Evolutionary conservation across 768 basidiomycete species (phyloP).

Genomic region (Trichaptum fuscoviolaceum): DNA sequence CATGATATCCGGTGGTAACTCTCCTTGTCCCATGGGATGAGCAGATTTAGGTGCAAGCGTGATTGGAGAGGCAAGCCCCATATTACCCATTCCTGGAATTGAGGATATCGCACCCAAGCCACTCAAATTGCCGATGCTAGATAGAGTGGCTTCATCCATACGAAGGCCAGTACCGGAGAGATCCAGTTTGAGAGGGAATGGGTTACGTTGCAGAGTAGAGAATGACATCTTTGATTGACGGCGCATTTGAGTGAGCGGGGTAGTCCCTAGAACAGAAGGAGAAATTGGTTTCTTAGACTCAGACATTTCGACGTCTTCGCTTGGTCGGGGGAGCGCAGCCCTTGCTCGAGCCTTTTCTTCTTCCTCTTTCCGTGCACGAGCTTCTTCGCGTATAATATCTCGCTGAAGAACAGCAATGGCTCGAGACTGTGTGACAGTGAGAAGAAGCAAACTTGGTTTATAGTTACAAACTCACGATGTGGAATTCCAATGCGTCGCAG

Average conservation of each 20-base stretch:
- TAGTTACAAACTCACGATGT: slow-evolving; percentile 43
- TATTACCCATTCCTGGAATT: slow-evolving; percentile 39
- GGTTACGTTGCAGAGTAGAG: slow-evolving; percentile 70
- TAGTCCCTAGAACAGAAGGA: slow-evolving; percentile 23
- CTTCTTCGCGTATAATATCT: slow-evolving; percentile 59
- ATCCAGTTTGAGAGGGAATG: slow-evolving; percentile 73
- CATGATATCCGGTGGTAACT: slow-evolving; percentile 57
- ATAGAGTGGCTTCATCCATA: slow-evolving; percentile 46
- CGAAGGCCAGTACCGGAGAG: slow-evolving; percentile 65
- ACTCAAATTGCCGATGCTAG: neutral
- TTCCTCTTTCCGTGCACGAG: slow-evolving; percentile 41
- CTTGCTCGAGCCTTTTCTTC: slow-evolving; percentile 28
- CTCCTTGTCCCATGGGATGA: slow-evolving; percentile 44
- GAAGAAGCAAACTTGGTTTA: neutral
- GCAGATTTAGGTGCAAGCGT: slow-evolving; percentile 79
- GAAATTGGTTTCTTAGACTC: slow-evolving; percentile 29
- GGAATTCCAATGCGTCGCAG: slow-evolving; percentile 72
- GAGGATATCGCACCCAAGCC: neutral
- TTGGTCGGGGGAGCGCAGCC: slow-evolving; percentile 21
- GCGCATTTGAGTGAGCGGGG: slow-evolving; percentile 32
- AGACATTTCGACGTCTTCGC: slow-evolving; percentile 20
- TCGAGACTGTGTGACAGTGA: slow-evolving; percentile 41
- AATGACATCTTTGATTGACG: slow-evolving; percentile 76
- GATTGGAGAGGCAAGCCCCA: slow-evolving; percentile 70
- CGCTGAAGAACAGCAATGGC: slow-evolving; percentile 70